Evolutionary conservation across 768 basidiomycete genomes (phyloP).

Genomic region (Boletales sp.): DNA sequence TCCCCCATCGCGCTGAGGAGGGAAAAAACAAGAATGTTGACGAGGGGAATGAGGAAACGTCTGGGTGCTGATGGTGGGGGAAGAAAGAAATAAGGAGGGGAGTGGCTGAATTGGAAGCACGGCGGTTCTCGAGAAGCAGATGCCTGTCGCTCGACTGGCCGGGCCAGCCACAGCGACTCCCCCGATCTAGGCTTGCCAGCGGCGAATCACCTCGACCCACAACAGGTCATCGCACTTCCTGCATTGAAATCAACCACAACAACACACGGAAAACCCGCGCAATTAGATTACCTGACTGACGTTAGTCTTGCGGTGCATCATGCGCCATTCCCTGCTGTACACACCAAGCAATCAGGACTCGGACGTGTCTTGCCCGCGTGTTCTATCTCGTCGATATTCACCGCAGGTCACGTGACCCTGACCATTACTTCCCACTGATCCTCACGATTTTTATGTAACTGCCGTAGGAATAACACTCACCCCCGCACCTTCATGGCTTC

Average conservation of each 20-base stretch:
- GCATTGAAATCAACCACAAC: not conserved
- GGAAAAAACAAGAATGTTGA: conserved; percentile 11
- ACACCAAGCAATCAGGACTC: not conserved
- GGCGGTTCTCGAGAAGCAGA: conserved; percentile 28
- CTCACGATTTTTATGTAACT: too few relatives aligned
- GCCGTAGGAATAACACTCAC: too few relatives aligned
- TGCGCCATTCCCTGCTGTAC: not conserved
- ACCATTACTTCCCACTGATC: too few relatives aligned
- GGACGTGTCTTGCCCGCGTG: too few relatives aligned
- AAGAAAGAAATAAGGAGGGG: conserved; percentile 27
- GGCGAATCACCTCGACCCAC: conserved; percentile 21
- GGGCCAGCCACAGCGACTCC: conserved; percentile 26
- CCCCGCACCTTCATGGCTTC: conserved; percentile 32
- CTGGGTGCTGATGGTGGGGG: conserved; percentile 13
- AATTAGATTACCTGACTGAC: not conserved
- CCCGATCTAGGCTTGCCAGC: conserved; percentile 27
- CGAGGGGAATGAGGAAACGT: not conserved
- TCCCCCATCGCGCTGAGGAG: conserved; percentile 36
- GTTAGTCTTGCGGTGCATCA: not conserved
- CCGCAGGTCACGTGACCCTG: too few relatives aligned
- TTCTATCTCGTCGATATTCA: too few relatives aligned
- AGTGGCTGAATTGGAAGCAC: conserved; percentile 23
- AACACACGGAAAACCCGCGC: not conserved
- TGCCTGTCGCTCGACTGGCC: conserved; percentile 16
- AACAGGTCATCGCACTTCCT: conserved; percentile 16